A percentile compares a stretch with the other conserved stretches of the same genome.
Conservation (phyloP, 495 filamentous ascomycete species). For the Aspergillus indologenus region DNA sequence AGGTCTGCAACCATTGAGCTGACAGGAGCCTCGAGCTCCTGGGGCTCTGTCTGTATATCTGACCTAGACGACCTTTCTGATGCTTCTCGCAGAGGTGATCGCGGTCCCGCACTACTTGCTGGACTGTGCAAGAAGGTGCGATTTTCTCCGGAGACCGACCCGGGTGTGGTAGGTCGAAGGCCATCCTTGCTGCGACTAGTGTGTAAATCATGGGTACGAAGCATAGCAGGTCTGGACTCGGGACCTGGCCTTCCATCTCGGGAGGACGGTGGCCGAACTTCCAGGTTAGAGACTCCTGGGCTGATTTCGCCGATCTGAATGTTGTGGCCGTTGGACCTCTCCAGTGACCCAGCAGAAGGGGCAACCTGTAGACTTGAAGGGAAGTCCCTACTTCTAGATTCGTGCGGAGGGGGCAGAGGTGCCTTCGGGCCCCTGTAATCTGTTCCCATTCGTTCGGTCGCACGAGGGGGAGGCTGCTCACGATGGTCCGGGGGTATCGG, state of each 20-base stretch:
- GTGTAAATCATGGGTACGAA: conserved; percentile 19
- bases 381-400: conserved; percentile 26
- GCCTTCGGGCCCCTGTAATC: conserved; percentile 21
- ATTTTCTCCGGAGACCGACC: conserved; percentile 25
- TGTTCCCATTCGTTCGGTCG: conserved; percentile 24
- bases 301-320: conserved; percentile 12
- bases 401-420: conserved; percentile 18
- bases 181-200: conserved; percentile 29
- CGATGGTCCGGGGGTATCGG: conserved; percentile 16
- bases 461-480: conserved; percentile 29
- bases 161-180: conserved; percentile 32
- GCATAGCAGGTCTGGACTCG: conserved; percentile 18
- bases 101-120: conserved; percentile 23
- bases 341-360: conserved; percentile 12
- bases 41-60: conserved; percentile 15
- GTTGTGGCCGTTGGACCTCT: conserved; percentile 14
- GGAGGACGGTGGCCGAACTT: conserved; percentile 27
- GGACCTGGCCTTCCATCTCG: conserved; percentile 27
- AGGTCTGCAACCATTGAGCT: conserved; percentile 15
- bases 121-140: conserved; percentile 23
- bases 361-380: conserved; percentile 21
- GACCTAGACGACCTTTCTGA: conserved; percentile 18
- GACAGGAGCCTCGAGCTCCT: conserved; percentile 18
- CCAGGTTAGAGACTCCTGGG: conserved; percentile 17
- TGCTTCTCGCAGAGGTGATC: conserved; percentile 26